A percentile compares a stretch with the other conserved stretches of the same genome.
Conservation (phyloP, 2,329 filamentous ascomycete species). For the Coccinonectria pachysandricola region DNA sequence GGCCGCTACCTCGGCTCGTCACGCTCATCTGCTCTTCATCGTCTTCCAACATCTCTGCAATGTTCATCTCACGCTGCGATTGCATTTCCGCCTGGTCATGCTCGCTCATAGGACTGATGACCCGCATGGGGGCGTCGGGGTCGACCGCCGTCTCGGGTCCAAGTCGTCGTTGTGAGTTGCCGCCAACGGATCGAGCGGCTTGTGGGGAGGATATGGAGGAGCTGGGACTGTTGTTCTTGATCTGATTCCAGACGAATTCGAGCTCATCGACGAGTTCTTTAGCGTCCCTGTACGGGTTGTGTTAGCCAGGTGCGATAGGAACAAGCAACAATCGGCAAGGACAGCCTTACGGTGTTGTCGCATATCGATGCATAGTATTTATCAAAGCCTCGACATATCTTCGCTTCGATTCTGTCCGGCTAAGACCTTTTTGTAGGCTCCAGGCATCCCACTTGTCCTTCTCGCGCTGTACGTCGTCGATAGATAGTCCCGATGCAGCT, state of each 20-base stretch:
- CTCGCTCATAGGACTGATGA: conserved; percentile 80
- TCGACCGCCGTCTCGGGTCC: conserved; percentile 24
- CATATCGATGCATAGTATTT: conserved; percentile 93
- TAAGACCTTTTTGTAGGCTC: conserved; percentile 76
- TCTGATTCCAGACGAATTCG: conserved; percentile 99
- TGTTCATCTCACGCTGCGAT: conserved; percentile 37
- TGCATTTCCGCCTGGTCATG: conserved; percentile 57
- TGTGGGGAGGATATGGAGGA: conserved; percentile 49
- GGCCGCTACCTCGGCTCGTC: conserved; percentile 29
- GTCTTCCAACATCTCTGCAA: too few relatives aligned
- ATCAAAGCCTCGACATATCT: conserved; percentile 90
- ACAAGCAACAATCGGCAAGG: conserved; percentile 1
- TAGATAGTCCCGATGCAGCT: conserved; percentile 33
- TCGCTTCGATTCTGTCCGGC: conserved; percentile 85
- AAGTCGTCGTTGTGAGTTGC: background rate
- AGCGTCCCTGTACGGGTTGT: conserved; percentile 48
- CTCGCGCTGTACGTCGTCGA: conserved; percentile 47
- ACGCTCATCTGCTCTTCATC: conserved; percentile 28
- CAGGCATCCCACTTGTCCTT: conserved; percentile 85
- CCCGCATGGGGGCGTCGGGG: conserved; percentile 49
- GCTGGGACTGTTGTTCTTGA: conserved; percentile 72
- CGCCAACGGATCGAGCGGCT: conserved; percentile 23
- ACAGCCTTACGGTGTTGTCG: conserved; percentile 61
- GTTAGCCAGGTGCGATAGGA: conserved; percentile 11
- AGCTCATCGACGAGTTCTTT: conserved; percentile 82